phyloP scores from a whole-genome alignment of 2,329 filamentous ascomycete genomes.

The Cryphonectria parasitica region DNA sequence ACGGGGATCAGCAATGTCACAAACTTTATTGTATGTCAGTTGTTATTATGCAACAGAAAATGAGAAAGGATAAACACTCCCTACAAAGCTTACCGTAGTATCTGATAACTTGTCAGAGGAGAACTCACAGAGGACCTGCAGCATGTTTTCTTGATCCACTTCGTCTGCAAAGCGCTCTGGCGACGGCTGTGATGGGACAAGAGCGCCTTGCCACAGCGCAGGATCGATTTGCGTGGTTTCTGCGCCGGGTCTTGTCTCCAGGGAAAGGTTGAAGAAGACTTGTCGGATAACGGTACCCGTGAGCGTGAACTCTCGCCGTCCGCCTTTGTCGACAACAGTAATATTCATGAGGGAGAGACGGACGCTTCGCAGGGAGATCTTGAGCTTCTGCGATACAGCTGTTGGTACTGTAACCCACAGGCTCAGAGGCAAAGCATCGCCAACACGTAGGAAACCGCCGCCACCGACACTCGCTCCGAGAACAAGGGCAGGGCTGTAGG shows the following conservation, averaged over 20 bases:
- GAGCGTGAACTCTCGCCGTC: not conserved
- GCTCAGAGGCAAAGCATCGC: not conserved
- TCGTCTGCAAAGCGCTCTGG: not conserved
- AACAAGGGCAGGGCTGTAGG: conserved; percentile 2
- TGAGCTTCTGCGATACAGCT: not conserved
- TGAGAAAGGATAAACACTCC: not conserved
- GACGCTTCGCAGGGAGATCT: not conserved
- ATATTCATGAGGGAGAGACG: not conserved
- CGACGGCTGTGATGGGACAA: not conserved
- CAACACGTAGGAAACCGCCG: not conserved
- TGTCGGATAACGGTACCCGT: not conserved
- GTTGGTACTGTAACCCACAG: not conserved
- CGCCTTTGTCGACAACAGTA: not conserved
- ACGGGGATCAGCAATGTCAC: not conserved
- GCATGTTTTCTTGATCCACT: not conserved
- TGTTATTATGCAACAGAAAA: not conserved
- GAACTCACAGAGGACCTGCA: conserved; percentile 6
- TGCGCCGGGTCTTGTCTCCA: not conserved
- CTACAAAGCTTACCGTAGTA: not conserved
- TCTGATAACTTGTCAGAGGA: not conserved
- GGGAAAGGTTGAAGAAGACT: not conserved
- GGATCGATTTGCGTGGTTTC: not conserved
- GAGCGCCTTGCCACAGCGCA: not conserved
- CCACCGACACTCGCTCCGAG: not conserved
- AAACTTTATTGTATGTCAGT: not conserved